These are phyloP conservation scores for Malania oleifera DNA, from an alignment of 164 flowering plant species.

Conservation along the genomic window DNA sequence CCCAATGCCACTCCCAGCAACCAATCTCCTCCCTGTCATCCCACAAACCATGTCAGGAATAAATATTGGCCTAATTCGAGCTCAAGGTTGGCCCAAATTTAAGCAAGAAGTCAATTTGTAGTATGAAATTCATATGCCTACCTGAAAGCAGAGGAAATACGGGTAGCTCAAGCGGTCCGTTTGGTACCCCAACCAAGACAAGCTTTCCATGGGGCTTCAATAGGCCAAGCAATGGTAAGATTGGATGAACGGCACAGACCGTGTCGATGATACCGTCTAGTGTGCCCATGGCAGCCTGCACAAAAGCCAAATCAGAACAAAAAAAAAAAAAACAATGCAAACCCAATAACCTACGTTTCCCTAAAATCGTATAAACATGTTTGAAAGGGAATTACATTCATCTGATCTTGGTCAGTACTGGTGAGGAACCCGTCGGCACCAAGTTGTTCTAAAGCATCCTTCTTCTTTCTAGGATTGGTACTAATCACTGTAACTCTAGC, in stretches of 20 bases:
- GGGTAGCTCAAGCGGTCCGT: constrained; percentile 43
- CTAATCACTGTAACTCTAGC: constrained; percentile 64
- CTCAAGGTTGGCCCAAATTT: too few relatives aligned
- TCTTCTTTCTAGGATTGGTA: constrained; percentile 50
- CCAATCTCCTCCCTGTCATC: constrained; percentile 32
- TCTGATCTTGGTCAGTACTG: constrained; percentile 42
- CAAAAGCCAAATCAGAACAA: too few relatives aligned
- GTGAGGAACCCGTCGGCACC: constrained; percentile 59
- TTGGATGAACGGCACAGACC: constrained; percentile 39
- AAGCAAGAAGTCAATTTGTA: too few relatives aligned
- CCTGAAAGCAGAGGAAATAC: constrained; percentile 39
- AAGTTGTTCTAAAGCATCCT: constrained; percentile 49
- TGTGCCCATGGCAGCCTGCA: constrained; percentile 34
- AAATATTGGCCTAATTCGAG: too few relatives aligned
- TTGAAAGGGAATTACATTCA: too few relatives aligned
- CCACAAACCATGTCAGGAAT: neutral
- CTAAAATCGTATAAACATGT: too few relatives aligned
- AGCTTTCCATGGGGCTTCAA: constrained; percentile 42
- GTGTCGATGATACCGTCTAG: constrained; percentile 54
- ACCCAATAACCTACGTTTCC: too few relatives aligned
- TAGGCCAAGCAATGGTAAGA: constrained; percentile 33
- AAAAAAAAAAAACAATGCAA: too few relatives aligned
- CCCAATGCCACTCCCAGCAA: constrained; percentile 38
- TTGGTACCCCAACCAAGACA: constrained; percentile 40
- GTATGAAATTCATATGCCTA: too few relatives aligned